Evolutionary conservation across 2,329 filamentous ascomycete genomes (phyloP).

Genomic region (Coniosporium tulheliwenetii): DNA sequence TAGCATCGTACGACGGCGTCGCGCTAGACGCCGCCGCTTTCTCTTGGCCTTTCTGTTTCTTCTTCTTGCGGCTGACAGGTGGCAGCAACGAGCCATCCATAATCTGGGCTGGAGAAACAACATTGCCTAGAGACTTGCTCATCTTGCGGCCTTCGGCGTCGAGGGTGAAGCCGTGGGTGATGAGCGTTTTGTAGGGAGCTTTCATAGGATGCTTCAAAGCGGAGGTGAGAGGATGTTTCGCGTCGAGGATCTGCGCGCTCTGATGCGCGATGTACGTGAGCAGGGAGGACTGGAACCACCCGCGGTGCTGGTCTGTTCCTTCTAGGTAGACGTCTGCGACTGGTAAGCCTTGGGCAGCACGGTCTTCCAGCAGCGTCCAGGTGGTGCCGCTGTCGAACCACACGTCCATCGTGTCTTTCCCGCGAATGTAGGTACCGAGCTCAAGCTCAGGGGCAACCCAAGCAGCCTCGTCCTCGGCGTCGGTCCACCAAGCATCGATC

Average conservation of each 20-base stretch:
- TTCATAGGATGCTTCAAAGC: conserved; percentile 11
- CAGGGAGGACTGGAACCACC: conserved; percentile 96
- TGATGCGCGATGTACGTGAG: conserved; percentile 66
- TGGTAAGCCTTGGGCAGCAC: conserved; percentile 20
- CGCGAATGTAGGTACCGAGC: conserved; percentile 46
- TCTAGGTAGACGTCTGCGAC: conserved; percentile 80
- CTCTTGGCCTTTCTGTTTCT: conserved; percentile 28
- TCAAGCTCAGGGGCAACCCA: conserved; percentile 59
- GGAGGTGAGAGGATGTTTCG: conserved; percentile 13
- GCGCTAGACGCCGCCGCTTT: conserved; percentile 9
- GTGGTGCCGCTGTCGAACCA: conserved; percentile 98
- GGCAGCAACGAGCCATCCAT: conserved; percentile 71
- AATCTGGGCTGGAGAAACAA: conserved; percentile 64
- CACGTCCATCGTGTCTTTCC: conserved; percentile 95
- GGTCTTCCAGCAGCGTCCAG: conserved; percentile 46
- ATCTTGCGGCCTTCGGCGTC: conserved; percentile 90
- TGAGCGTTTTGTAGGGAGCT: conserved; percentile 74
- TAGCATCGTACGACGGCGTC: conserved; percentile 42
- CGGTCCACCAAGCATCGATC: conserved; percentile 91
- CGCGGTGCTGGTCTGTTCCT: conserved; percentile 88
- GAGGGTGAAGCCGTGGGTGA: conserved; percentile 90
- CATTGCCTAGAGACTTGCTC: conserved; percentile 93
- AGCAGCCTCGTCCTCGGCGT: conserved; percentile 53
- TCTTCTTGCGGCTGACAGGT: conserved; percentile 39
- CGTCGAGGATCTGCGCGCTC: conserved; percentile 23